These are phyloP conservation scores for Aspergillus campestris DNA, from an alignment of 495 filamentous ascomycete species.

Conservation along the genomic window DNA sequence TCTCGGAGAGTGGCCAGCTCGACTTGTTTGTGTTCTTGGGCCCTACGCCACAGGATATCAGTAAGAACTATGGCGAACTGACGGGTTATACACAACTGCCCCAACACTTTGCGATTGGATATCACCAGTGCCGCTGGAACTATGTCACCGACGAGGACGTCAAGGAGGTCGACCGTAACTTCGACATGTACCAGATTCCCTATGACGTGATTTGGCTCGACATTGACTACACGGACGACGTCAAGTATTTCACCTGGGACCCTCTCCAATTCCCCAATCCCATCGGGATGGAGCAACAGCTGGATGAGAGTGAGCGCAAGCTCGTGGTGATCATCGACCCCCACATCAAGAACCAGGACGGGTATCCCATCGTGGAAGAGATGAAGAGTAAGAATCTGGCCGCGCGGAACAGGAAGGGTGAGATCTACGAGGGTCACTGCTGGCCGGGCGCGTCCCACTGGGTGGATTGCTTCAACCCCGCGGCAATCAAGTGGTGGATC, in stretches of 20 bases:
- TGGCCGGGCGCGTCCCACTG: constrained; percentile 96
- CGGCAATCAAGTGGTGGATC: constrained; percentile 81
- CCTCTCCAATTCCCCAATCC: constrained; percentile 77
- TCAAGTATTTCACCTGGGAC: constrained; percentile 98
- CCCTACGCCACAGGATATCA: constrained; percentile 71
- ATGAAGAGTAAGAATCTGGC: constrained; percentile 75
- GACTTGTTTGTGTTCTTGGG: constrained; percentile 94
- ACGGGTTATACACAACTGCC: constrained; percentile 90
- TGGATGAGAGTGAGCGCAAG: constrained; percentile 77
- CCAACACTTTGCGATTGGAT: constrained; percentile 82
- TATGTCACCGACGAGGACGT: constrained; percentile 96
- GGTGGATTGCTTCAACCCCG: constrained; percentile 91
- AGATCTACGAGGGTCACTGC: constrained; percentile 91
- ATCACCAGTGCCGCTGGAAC: constrained; percentile 98
- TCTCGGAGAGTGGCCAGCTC: constrained; percentile 82
- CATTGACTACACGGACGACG: constrained; percentile 90
- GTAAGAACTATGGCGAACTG: constrained; percentile 76
- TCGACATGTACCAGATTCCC: constrained; percentile 88
- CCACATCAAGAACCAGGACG: constrained; percentile 86
- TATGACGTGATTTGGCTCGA: constrained; percentile 99
- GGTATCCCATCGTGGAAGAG: constrained; percentile 68
- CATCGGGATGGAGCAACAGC: constrained; percentile 74
- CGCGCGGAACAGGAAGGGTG: constrained; percentile 81
- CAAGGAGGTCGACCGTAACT: constrained; percentile 89
- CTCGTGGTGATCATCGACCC: constrained; percentile 93